These are phyloP conservation scores for Bruguiera parviflora DNA, from an alignment of 345 rosid species.

Conservation along the genomic window DNA sequence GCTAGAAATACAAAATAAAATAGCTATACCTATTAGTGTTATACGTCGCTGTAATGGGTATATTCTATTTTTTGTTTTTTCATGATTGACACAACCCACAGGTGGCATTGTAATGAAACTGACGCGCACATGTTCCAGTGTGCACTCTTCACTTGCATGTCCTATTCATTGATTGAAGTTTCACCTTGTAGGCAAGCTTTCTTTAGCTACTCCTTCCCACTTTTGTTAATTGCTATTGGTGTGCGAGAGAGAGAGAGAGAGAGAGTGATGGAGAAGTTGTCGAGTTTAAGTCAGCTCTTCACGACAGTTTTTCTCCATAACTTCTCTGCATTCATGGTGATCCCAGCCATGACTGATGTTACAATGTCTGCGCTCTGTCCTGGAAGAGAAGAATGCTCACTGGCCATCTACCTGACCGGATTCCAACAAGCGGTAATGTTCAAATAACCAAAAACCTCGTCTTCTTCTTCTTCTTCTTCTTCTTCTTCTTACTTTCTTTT, in stretches of 20 bases:
- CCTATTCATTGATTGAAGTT: constrained; percentile 10
- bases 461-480: not conserved
- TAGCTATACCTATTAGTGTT: no score
- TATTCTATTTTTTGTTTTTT: no score
- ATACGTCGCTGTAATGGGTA: no score
- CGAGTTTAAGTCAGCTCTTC: constrained; percentile 45
- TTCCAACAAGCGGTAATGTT: constrained; percentile 52
- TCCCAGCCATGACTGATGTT: constrained; percentile 59
- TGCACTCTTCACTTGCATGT: constrained; percentile 13
- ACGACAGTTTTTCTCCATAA: constrained; percentile 43
- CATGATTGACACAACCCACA: no score
- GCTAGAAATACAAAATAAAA: no score
- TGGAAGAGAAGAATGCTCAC: constrained; percentile 53
- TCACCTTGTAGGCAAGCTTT: not conserved
- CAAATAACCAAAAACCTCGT: not conserved
- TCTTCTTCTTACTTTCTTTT: not conserved
- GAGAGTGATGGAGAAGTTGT: constrained; percentile 27
- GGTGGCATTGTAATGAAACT: not conserved
- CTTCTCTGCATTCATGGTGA: constrained; percentile 48
- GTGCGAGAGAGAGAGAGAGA: constrained; percentile 19
- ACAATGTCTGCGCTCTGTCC: constrained; percentile 60
- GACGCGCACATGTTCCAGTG: not conserved
- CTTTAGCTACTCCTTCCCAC: not conserved
- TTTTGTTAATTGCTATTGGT: not conserved
- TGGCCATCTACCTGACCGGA: constrained; percentile 57